Evolutionary conservation across 768 basidiomycete species (phyloP), one percentile per base, ranked within the genome.

Genomic region (Strobilomyces dryophilus): DNA sequence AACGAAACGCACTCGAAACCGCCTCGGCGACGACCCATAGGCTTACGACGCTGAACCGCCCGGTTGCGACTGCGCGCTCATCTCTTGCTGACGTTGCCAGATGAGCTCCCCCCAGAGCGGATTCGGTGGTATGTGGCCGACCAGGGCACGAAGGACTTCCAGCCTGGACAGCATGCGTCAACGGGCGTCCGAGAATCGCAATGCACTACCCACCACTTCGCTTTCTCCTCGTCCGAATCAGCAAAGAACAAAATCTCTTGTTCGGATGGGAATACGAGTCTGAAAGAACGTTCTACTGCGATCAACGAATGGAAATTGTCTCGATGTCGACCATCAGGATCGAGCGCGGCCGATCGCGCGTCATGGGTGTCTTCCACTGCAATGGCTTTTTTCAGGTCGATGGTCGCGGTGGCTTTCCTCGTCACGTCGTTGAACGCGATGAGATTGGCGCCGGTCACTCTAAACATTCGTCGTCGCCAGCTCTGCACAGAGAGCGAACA

Each of bases 401-500:
- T 95, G n/a, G 89, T 92, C 4, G 89, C 83, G 0, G 84, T 94
- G 2, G 88, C 85, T 58, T 84, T 89, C 76, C 91, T 93, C 26
- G 94, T 97, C 9, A 95, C 84, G 64, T 95, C 91, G 63, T 92
- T 97, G 72, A 89, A 94, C 1, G 94, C 92, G 40, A 97, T 78
- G 29, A 97, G 74, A 63, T 84, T 92, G 8, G 89, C 81, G 8
- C 94, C 94, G 52, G 91, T 87, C 17, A 97, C 79, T 32, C 92
- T 83, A 46, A 95, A 78, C 57, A 84, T 85, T 51, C 94, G 82
- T 46, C 94, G 80, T 46, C 89, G 83, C 86, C 85, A 90, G 3
- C 85, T 83, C 91, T 92, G 48, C n/a, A 8, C 29, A 27, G 51
- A 29, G 21, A 17, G 12, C 8, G 10, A 31, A 48, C 5, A 40